Conservation (phyloP, 2,329 filamentous ascomycete genomes). For the Coniochaeta sp. region DNA sequence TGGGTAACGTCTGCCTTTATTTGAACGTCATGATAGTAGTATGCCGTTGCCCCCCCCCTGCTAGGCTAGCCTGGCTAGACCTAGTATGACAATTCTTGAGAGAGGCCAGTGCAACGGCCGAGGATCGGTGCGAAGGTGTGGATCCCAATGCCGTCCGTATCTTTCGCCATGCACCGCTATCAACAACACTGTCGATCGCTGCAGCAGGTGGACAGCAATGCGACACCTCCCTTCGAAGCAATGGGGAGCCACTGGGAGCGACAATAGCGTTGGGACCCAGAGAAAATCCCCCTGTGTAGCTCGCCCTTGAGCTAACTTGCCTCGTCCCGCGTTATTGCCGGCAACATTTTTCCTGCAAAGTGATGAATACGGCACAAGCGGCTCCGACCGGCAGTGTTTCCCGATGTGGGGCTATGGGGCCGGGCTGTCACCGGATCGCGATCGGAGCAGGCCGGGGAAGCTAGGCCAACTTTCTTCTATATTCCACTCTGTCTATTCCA, state of each 20-base stretch:
- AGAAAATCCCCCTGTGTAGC: neutral
- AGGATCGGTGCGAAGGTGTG: neutral
- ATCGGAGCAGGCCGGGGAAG: neutral
- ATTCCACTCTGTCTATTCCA: too few species aligned
- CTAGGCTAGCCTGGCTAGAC: neutral
- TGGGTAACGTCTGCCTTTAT: conserved; percentile 1
- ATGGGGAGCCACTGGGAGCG: neutral
- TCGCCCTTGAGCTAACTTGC: neutral
- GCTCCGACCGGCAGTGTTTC: neutral
- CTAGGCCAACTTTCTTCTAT: too few species aligned
- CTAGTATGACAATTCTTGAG: too few species aligned
- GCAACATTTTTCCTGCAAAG: neutral
- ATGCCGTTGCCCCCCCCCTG: neutral
- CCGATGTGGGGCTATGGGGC: neutral
- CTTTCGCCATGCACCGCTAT: neutral
- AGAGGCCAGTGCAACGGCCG: neutral
- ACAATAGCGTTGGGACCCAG: neutral
- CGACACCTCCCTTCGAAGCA: too few species aligned
- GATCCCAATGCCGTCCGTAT: neutral
- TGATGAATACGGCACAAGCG: neutral
- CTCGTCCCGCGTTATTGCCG: neutral
- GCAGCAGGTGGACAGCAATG: too few species aligned
- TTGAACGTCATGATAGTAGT: neutral
- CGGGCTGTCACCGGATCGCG: neutral
- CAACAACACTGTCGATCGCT: neutral